phyloP scores from a whole-genome alignment of 345 rosid species.

The Camelina sativa region DNA sequence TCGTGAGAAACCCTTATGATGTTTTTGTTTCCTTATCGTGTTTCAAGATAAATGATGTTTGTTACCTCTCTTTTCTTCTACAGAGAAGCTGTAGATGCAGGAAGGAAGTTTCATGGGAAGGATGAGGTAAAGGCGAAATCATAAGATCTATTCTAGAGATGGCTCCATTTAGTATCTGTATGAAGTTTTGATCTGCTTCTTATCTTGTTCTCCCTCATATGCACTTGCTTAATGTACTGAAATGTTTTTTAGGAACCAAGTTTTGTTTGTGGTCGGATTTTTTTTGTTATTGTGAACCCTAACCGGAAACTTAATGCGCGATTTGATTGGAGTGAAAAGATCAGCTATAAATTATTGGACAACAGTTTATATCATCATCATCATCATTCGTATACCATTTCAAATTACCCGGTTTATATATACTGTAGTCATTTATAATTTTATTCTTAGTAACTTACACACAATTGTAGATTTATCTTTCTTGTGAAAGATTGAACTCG shows the following conservation, averaged over 20 bases:
- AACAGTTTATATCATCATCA: too few relatives aligned
- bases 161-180: not conserved
- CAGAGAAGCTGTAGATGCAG: slow-evolving; percentile 90
- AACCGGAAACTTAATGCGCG: too few relatives aligned
- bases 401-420: too few relatives aligned
- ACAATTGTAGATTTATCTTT: not conserved
- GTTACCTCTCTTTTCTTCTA: slow-evolving; percentile 2
- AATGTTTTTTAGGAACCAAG: slow-evolving; percentile 2
- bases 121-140: slow-evolving; percentile 40
- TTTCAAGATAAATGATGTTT: not conserved
- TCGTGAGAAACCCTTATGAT: slow-evolving; percentile 15
- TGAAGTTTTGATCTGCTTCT: slow-evolving; percentile 41
- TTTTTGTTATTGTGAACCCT: not conserved
- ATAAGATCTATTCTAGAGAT: slow-evolving; percentile 22
- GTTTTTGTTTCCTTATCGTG: not conserved
- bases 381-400: too few relatives aligned
- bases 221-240: slow-evolving; percentile 13
- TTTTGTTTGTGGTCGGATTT: slow-evolving; percentile 29
- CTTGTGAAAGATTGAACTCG: not conserved
- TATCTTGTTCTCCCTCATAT: slow-evolving; percentile 9
- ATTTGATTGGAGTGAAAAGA: too few relatives aligned
- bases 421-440: too few relatives aligned
- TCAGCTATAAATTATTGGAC: too few relatives aligned
- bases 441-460: too few relatives aligned
- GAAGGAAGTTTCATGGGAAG: slow-evolving; percentile 66